Base-by-base conservation (phyloP, 1,284 basidiomycete species). In the Gymnopus androsaceus region DNA sequence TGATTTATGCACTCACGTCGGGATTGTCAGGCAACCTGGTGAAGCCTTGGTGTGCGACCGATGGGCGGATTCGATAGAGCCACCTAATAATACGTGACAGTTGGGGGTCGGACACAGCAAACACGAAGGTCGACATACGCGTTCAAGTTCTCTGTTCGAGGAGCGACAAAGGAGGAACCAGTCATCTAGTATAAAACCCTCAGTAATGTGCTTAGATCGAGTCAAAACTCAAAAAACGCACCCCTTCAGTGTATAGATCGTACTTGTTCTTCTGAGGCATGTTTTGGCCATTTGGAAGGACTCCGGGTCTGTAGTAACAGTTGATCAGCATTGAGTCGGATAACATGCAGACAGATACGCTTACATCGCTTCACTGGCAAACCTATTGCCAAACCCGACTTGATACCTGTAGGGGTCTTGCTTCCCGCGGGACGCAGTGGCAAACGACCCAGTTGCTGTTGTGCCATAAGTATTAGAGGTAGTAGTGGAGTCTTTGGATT, bases 31-130 rank as follows among this genome's bases (percentile, higher is more conserved):
- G 79, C 15, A 82, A 70, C 42, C 69, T 68, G 7, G 71, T 77
- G 64, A 87, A 87, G 2, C 85, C 85, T 63, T 84, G 72, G 66
- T 89, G 87, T 0, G 84, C 82, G 19, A 88, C 87, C 4, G 86
- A 85, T 2, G 85, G 86, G n/a, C 82, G 80, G 61, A 85, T 84
- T 33, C 83, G 80, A 65, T 86, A 85, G 6, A 85, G 61, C 76
- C 79, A 85, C 12, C 83, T 84, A 42, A 53, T 44, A n/a, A 38
- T 46, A 56, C 51, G 61, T n/a, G n/a, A n/a, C n/a, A n/a, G 23
- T 53, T 44, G 31, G 53, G 51, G 47, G 40, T 49, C 36, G 38
- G 30, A 37, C 11, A 0, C 6, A n/a, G 21, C 9, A n/a, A 21
- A 30, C 53, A 30, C 45, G 14, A n/a, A 49, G 25, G 36, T 23